Evolutionary conservation across 352 stramenopile species (phyloP).

Genomic region (Pilasporangium apinafurcum): DNA sequence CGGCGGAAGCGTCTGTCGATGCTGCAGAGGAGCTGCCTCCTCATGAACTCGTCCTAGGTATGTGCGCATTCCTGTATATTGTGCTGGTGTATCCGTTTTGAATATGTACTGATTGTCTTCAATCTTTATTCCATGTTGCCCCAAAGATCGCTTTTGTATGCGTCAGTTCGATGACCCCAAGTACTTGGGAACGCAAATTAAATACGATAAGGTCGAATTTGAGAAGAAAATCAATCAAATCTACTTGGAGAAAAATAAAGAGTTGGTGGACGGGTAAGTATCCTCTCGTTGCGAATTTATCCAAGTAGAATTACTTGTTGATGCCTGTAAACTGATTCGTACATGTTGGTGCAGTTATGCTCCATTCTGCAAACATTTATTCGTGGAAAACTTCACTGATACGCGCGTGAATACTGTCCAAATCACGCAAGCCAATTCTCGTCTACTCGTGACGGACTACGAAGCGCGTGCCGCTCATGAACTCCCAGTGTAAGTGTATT

Average conservation of each 20-base stretch:
- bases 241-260: conserved; percentile 49
- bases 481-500: conserved; percentile 81
- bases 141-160: conserved; percentile 77
- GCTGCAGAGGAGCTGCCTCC: conserved; percentile 14
- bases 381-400: conserved; percentile 93
- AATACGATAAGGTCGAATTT: conserved; percentile 71
- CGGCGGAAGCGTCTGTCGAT: conserved; percentile 11
- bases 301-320: not conserved
- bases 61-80: conserved; percentile 2
- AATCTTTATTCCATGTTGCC: not conserved
- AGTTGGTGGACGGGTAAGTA: conserved; percentile 62
- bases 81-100: not conserved
- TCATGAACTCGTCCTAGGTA: conserved; percentile 53
- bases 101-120: not conserved
- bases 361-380: conserved; percentile 99
- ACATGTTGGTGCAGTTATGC: conserved; percentile 78
- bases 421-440: conserved; percentile 93
- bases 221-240: conserved; percentile 81
- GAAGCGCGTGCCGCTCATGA: conserved; percentile 92
- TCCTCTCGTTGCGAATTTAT: not conserved
- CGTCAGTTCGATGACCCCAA: conserved; percentile 82
- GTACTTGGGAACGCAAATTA: conserved; percentile 67
- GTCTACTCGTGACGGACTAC: conserved; percentile 91
- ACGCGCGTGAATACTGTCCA: conserved; percentile 83
- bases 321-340: not conserved